phyloP scores from a whole-genome alignment of 768 basidiomycete species.

The Auricularia auricula-judae region DNA sequence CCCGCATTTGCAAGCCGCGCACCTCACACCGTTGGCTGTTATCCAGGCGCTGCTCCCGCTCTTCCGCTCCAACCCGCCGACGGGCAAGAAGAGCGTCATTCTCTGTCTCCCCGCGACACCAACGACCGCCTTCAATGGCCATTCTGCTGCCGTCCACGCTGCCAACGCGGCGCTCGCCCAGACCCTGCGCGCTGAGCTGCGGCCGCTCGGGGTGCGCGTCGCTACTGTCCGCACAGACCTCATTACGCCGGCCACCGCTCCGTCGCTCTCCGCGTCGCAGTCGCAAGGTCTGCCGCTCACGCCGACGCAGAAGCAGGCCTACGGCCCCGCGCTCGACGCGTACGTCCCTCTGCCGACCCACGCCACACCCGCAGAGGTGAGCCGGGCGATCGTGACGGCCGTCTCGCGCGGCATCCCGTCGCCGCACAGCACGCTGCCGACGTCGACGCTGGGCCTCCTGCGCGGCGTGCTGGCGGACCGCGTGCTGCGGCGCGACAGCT shows the following conservation, averaged over 20 bases:
- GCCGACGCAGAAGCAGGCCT: constrained; percentile 58
- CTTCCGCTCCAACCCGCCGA: constrained; percentile 55
- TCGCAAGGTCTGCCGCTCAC: constrained; percentile 50
- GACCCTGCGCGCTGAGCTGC: constrained; percentile 69
- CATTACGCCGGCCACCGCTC: too few relatives aligned
- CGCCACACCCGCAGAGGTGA: neutral
- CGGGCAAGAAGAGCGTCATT: constrained; percentile 44
- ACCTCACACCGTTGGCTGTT: constrained; percentile 65
- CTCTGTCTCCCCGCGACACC: constrained; percentile 57
- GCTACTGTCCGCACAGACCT: constrained; percentile 43
- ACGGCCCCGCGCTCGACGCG: constrained; percentile 57
- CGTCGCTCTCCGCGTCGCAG: constrained; percentile 29
- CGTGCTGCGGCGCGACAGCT: constrained; percentile 12
- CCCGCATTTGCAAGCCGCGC: constrained; percentile 61
- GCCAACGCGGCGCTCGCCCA: constrained; percentile 53
- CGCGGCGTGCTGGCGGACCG: constrained; percentile 46
- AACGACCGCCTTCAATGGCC: neutral
- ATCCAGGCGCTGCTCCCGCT: constrained; percentile 70
- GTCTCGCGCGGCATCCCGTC: constrained; percentile 26
- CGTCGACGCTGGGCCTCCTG: constrained; percentile 44
- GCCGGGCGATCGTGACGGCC: neutral
- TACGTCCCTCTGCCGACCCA: constrained; percentile 1
- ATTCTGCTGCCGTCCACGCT: constrained; percentile 48
- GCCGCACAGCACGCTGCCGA: constrained; percentile 44
- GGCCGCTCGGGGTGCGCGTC: constrained; percentile 41